A percentile compares a stretch with the other conserved stretches of the same genome.
These are phyloP conservation scores for Trichomonascaceae sp. DNA, from an alignment of 1,139 yeast species.

Conservation along the genomic window DNA sequence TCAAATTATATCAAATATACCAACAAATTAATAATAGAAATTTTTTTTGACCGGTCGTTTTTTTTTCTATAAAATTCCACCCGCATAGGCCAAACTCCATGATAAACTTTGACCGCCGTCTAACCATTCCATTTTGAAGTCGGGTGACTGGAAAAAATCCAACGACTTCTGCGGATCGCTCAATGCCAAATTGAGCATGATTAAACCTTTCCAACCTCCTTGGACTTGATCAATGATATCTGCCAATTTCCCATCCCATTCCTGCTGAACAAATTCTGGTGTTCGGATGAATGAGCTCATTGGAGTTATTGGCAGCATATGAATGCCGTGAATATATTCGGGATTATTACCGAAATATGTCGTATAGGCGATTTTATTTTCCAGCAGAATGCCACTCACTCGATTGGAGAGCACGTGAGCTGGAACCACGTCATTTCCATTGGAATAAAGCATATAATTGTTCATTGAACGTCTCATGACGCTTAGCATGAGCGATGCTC, in stretches of 20 bases:
- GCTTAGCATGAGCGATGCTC: conserved; percentile 62
- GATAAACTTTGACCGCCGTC: conserved; percentile 88
- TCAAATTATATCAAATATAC: not conserved
- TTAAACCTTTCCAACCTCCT: conserved; percentile 82
- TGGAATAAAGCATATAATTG: conserved; percentile 48
- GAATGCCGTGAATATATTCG: conserved; percentile 88
- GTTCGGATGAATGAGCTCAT: conserved; percentile 66
- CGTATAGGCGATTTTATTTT: conserved; percentile 82
- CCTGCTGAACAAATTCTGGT: conserved; percentile 62
- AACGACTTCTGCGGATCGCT: conserved; percentile 58
- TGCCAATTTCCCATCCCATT: conserved; percentile 57
- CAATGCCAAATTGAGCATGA: conserved; percentile 68
- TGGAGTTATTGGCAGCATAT: conserved; percentile 84
- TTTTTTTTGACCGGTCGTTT: too few relatives aligned
- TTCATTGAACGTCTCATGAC: conserved; percentile 53
- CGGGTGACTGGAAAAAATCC: conserved; percentile 51
- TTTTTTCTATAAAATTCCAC: not conserved
- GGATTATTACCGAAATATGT: conserved; percentile 69
- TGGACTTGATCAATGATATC: conserved; percentile 46
- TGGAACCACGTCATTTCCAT: conserved; percentile 51
- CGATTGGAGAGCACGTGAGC: conserved; percentile 47
- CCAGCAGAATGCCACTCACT: conserved; percentile 65
- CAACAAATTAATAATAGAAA: not conserved
- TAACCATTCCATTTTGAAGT: conserved; percentile 47
- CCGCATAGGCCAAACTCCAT: conserved; percentile 70